These are phyloP conservation scores for Sugiyamaella americana DNA, from an alignment of 805 yeast species.

Conservation along the genomic window DNA sequence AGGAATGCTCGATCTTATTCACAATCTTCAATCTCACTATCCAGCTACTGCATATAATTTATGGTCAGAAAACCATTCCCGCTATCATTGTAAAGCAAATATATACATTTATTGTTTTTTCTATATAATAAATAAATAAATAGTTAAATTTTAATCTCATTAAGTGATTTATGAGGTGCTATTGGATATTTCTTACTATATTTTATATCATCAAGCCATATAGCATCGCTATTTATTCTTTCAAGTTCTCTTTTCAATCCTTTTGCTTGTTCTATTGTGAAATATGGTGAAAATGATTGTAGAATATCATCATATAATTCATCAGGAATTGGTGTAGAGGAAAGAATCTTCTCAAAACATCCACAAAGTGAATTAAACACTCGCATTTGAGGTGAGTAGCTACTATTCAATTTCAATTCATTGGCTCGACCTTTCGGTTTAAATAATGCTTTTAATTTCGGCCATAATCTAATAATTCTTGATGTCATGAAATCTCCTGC, in stretches of 20 bases:
- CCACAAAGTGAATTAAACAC: conserved; percentile 10
- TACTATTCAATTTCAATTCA: no score
- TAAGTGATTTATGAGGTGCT: no score
- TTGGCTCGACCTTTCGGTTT: neutral
- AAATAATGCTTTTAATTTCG: conserved; percentile 6
- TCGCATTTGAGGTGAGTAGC: conserved; percentile 14
- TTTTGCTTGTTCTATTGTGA: neutral
- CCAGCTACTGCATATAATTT: no score
- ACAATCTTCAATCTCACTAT: no score
- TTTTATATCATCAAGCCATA: conserved; percentile 22
- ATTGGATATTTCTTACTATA: no score
- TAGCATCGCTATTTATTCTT: conserved; percentile 15
- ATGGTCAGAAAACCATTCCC: no score
- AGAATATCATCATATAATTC: conserved; percentile 20
- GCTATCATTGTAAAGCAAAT: no score
- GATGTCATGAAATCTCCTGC: conserved; percentile 34
- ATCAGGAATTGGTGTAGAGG: conserved; percentile 9
- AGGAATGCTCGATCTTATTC: no score
- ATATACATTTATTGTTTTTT: no score
- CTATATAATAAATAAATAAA: no score
- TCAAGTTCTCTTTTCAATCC: conserved; percentile 9
- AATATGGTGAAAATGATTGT: conserved; percentile 7
- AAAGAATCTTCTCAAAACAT: conserved; percentile 3
- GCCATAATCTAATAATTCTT: conserved; percentile 26
- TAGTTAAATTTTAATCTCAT: no score